Conservation (phyloP, 805 yeast genomes). For the Kluyveromyces lactis region DNA sequence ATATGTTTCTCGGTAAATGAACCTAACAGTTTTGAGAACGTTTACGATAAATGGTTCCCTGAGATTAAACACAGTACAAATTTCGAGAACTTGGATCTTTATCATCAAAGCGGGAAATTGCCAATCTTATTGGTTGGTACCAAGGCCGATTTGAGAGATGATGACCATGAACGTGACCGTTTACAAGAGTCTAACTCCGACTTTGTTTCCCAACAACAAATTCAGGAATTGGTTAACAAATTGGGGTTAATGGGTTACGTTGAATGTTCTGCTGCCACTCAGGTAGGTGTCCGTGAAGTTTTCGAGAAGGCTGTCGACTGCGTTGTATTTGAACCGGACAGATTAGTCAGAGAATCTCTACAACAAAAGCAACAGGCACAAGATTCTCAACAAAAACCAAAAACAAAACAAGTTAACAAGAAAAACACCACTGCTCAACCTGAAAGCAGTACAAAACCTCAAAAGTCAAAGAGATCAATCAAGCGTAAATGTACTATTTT, state of each 20-base stretch:
- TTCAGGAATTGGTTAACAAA: slow-evolving; percentile 57
- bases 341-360: slow-evolving; percentile 27
- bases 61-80: slow-evolving; percentile 80
- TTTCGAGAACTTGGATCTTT: slow-evolving; percentile 32
- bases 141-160: slow-evolving; percentile 80
- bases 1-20: slow-evolving; percentile 80
- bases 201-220: slow-evolving; percentile 59
- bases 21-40: slow-evolving; percentile 73
- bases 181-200: slow-evolving; percentile 51
- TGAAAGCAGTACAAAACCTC: neutral
- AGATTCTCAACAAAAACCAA: slow-evolving; percentile 1
- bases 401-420: slow-evolving; percentile 2
- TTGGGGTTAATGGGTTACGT: slow-evolving; percentile 65
- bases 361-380: slow-evolving; percentile 3
- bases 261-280: slow-evolving; percentile 89
- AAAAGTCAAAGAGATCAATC: slow-evolving; percentile 12
- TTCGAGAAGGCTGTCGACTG: slow-evolving; percentile 76
- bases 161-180: slow-evolving; percentile 59
- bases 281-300: slow-evolving; percentile 74
- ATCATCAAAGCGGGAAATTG: slow-evolving; percentile 11
- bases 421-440: neutral
- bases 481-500: slow-evolving; percentile 19
- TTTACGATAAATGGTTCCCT: slow-evolving; percentile 76
- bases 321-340: slow-evolving; percentile 37
- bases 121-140: slow-evolving; percentile 76